phyloP scores from a whole-genome alignment of 306 rosid species.

The Trifolium pratense region DNA sequence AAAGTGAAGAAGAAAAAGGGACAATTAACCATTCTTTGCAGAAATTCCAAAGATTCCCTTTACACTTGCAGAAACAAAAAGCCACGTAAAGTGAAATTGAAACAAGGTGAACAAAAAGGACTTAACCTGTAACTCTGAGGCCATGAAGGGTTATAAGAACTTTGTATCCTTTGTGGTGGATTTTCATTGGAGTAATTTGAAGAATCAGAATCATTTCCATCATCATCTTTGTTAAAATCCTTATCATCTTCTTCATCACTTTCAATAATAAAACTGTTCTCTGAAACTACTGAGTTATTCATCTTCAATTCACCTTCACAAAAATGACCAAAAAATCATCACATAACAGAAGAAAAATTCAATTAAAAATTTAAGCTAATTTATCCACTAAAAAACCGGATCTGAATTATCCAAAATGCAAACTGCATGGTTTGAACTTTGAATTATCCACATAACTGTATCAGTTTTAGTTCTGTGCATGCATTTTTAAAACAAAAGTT shows the following conservation, averaged over 20 bases:
- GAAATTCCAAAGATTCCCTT: slow-evolving; percentile 20
- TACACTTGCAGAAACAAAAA: slow-evolving; percentile 18
- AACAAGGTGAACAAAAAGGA: slow-evolving; percentile 10
- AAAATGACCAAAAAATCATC: not conserved
- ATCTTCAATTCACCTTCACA: slow-evolving; percentile 51
- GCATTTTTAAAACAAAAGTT: slow-evolving; percentile 5
- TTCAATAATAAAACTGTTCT: slow-evolving; percentile 75
- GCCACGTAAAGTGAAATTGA: slow-evolving; percentile 14
- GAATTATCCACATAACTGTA: slow-evolving; percentile 9
- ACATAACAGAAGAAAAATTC: not conserved
- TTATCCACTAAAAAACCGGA: slow-evolving; percentile 8
- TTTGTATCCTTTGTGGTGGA: slow-evolving; percentile 61
- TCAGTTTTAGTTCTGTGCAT: no score
- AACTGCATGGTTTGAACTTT: slow-evolving; percentile 21
- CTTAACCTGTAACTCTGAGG: slow-evolving; percentile 96
- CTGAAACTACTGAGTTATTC: slow-evolving; percentile 77
- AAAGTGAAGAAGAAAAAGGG: slow-evolving; percentile 10
- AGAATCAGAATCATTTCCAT: slow-evolving; percentile 74
- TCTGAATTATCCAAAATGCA: slow-evolving; percentile 15
- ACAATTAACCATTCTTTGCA: not conserved
- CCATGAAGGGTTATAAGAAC: slow-evolving; percentile 81
- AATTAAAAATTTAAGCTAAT: not conserved
- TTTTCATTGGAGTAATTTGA: slow-evolving; percentile 64
- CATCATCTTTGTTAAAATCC: slow-evolving; percentile 60
- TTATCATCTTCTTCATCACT: slow-evolving; percentile 83